Conservation (phyloP, 2,329 filamentous ascomycete genomes). For the Amphichorda felina region DNA sequence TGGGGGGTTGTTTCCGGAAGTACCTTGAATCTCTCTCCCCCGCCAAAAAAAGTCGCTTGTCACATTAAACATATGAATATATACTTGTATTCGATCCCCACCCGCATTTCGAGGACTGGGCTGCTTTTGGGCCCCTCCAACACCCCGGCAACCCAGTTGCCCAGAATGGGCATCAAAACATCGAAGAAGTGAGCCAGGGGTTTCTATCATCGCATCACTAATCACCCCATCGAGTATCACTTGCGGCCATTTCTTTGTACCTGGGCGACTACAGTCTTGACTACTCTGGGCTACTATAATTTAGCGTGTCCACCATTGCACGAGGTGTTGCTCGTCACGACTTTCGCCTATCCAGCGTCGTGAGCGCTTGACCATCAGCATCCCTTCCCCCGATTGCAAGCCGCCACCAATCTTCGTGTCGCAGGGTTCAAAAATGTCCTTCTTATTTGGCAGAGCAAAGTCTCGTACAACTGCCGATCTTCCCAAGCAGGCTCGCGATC, state of each 20-base stretch:
- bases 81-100: too few species aligned
- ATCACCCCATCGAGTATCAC: background rate
- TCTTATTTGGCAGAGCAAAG: constrained; percentile 41
- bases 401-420: background rate
- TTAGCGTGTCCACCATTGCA: too few species aligned
- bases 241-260: background rate
- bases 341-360: too few species aligned
- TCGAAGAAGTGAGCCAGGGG: background rate
- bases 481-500: constrained; percentile 42
- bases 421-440: constrained; percentile 29
- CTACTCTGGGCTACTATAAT: too few species aligned
- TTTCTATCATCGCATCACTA: background rate
- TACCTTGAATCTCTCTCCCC: too few species aligned
- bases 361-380: too few species aligned
- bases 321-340: too few species aligned
- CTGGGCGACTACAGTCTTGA: background rate
- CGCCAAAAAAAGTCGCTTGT: too few species aligned
- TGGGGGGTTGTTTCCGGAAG: too few species aligned
- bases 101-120: background rate
- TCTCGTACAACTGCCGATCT: constrained; percentile 40
- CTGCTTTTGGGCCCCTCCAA: background rate
- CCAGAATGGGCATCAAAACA: background rate
- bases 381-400: background rate
- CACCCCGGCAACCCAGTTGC: constrained; percentile 1
- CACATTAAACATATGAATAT: too few species aligned